Evolutionary conservation across 345 rosid species (phyloP).

Genomic region (Rubroshorea leprosula): DNA sequence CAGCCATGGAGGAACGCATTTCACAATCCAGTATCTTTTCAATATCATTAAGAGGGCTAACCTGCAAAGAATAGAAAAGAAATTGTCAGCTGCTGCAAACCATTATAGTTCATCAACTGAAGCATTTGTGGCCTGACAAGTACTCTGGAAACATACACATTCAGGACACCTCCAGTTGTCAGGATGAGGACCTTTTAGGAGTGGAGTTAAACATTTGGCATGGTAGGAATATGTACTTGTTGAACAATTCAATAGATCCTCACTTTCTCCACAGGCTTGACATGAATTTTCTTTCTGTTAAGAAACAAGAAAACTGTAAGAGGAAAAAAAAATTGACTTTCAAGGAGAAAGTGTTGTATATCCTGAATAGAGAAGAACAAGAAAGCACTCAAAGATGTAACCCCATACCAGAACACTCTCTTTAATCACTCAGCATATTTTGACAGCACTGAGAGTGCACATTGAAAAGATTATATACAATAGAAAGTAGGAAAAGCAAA

Average conservation of each 20-base stretch:
- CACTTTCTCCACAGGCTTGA: constrained; percentile 85
- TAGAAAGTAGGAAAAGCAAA: neutral
- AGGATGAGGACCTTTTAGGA: constrained; percentile 62
- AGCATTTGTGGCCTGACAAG: constrained; percentile 3
- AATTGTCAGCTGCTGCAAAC: constrained; percentile 18
- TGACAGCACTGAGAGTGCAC: too few relatives aligned
- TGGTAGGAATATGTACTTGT: constrained; percentile 87
- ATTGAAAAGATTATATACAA: neutral
- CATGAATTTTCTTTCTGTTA: constrained; percentile 65
- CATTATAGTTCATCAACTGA: constrained; percentile 7
- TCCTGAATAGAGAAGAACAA: too few relatives aligned
- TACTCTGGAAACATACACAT: constrained; percentile 49
- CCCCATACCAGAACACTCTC: too few relatives aligned
- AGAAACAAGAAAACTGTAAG: neutral
- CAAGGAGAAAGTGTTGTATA: neutral
- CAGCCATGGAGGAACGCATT: constrained; percentile 86
- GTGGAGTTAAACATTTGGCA: constrained; percentile 77
- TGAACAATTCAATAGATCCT: constrained; percentile 67
- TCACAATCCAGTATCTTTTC: constrained; percentile 91
- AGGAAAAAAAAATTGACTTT: neutral
- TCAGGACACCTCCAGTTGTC: constrained; percentile 96
- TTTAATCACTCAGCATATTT: too few relatives aligned
- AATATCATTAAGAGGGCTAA: constrained; percentile 88
- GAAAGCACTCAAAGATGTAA: too few relatives aligned
- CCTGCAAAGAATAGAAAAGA: constrained; percentile 47